Evolutionary conservation across 768 basidiomycete species (phyloP), one percentile per base, ranked within the genome.

Genomic region (Leccinellum albellum): DNA sequence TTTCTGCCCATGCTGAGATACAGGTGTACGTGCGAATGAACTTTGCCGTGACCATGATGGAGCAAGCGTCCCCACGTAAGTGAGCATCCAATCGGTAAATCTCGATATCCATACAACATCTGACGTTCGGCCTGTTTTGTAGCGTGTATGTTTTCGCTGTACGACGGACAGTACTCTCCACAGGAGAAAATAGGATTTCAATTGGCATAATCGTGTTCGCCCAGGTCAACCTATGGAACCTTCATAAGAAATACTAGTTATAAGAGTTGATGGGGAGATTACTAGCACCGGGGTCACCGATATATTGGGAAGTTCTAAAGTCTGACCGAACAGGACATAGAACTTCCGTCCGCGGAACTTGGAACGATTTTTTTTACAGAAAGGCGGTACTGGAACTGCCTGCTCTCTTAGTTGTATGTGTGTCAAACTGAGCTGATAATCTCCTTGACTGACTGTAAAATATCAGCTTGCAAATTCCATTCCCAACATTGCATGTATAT

Each of bases 1-100:
- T 56, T 56, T 46, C 21, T n/a, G 4, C 40, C 40, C n/a, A 42
- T 61, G 52, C 44, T 65, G 14, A 3, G 56, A 28, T 64, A 58
- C 21, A 55, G 50, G 29, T 44, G 59, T 8, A 64, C 51, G 24
- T 31, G 37, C 56, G 56, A 51, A 64, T 63, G 8, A 55, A 29
- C 29, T 29, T 29, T 7, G 29, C 29, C 29, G 29, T 29, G 29
- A 29, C 29, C 29, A 28, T 28, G 28, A 28, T 51, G 32, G 10
- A 53, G 20, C 29, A 47, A 26, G 31, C 47, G 17, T 51, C 12
- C 26, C 9, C 42, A 17, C 5, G 20, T 26, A 40, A 29, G 55
- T 50, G 21, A 42, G 55, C 45, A n/a, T 40, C 12, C 42, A 32
- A 21, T 15, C 20, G 17, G 15, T 21, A 37, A 3, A 50, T 14